Conservation (phyloP, 192 early-diverging fungal genomes). For the Chytriomyces hyalinus region DNA sequence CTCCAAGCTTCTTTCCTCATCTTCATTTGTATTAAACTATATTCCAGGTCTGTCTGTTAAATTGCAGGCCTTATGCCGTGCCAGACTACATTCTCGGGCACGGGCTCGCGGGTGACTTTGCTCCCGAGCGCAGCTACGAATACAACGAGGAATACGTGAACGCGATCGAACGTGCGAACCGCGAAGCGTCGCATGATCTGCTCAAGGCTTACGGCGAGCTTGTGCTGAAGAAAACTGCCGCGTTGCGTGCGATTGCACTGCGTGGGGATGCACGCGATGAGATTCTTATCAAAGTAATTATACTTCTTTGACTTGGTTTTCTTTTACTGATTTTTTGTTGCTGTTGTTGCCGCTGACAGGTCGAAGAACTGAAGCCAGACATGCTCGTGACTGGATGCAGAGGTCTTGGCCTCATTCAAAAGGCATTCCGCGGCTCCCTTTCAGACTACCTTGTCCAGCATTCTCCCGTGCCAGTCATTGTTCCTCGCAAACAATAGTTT, state of each 20-base stretch:
- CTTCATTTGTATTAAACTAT: neutral
- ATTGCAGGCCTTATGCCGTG: constrained; percentile 22
- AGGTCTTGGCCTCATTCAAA: constrained; percentile 27
- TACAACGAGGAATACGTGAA: constrained; percentile 29
- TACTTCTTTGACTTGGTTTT: too few species aligned
- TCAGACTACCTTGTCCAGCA: constrained; percentile 52
- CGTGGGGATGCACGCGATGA: constrained; percentile 55
- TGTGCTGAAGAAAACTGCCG: constrained; percentile 5
- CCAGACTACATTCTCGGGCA: constrained; percentile 6
- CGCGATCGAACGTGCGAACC: constrained; percentile 14
- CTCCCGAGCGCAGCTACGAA: neutral
- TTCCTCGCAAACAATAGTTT: constrained; percentile 21
- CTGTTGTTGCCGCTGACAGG: constrained; percentile 65
- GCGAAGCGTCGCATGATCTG: constrained; percentile 21
- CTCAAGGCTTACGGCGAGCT: constrained; percentile 15
- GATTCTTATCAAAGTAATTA: constrained; percentile 37
- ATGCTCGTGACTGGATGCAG: constrained; percentile 35
- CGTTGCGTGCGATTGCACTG: constrained; percentile 49
- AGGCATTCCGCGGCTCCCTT: constrained; percentile 46
- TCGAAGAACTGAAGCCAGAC: constrained; percentile 38
- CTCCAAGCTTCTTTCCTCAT: neutral
- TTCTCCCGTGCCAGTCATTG: constrained; percentile 35
- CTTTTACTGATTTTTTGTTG: too few species aligned
- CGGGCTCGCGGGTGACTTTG: constrained; percentile 7
- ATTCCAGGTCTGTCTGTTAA: constrained; percentile 12